These are phyloP conservation scores for Cercospora berteroae DNA, from an alignment of 2,329 filamentous ascomycete genomes.

Conservation along the genomic window DNA sequence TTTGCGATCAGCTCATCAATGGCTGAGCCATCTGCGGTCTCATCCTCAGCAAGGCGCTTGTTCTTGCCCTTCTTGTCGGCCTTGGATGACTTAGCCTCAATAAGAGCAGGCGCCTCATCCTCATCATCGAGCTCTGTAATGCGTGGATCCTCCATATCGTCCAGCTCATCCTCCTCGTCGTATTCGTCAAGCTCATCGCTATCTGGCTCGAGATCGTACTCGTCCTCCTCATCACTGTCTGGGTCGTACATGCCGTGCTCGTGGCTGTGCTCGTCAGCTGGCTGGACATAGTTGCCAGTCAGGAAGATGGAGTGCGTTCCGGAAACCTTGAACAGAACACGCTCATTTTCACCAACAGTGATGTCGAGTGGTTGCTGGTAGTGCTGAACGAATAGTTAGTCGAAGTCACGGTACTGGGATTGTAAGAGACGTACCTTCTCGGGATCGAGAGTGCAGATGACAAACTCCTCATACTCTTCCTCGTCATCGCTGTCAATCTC, in stretches of 20 bases:
- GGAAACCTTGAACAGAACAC: constrained; percentile 85
- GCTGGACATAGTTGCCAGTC: constrained; percentile 92
- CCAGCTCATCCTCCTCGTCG: constrained; percentile 35
- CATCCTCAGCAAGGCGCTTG: constrained; percentile 80
- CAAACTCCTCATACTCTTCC: constrained; percentile 78
- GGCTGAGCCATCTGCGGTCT: constrained; percentile 55
- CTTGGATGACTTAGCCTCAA: constrained; percentile 53
- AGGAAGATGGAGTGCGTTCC: constrained; percentile 89
- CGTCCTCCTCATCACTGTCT: constrained; percentile 60
- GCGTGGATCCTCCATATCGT: constrained; percentile 29
- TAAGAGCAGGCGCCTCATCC: constrained; percentile 56
- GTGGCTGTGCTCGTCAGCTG: constrained; percentile 58
- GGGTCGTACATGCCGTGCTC: constrained; percentile 63
- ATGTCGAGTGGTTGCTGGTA: constrained; percentile 96
- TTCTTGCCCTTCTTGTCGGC: constrained; percentile 88
- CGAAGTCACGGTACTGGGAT: constrained; percentile 11
- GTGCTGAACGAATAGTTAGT: constrained; percentile 58
- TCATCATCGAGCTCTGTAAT: constrained; percentile 29
- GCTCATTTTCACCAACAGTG: constrained; percentile 82
- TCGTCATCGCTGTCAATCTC: constrained; percentile 59
- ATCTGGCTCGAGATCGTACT: constrained; percentile 78
- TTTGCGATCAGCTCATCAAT: constrained; percentile 87
- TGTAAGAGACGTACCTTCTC: constrained; percentile 65
- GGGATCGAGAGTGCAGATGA: constrained; percentile 93
- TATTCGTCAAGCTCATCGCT: constrained; percentile 68